Evolutionary conservation across 1,284 basidiomycete species (phyloP).

Genomic region (Cutaneotrichosporon sp.): DNA sequence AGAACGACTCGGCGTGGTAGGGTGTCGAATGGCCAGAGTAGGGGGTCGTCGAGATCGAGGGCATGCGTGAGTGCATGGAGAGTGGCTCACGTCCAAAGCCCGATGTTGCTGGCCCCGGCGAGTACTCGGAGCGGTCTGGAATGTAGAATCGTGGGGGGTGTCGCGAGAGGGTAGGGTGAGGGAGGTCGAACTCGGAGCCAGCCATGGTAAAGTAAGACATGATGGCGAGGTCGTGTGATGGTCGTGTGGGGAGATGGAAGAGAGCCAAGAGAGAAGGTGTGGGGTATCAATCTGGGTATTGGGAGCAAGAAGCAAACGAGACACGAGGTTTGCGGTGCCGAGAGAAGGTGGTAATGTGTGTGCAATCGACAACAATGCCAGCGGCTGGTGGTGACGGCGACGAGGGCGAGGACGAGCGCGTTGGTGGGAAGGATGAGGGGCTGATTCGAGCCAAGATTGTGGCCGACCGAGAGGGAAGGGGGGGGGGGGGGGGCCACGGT

Average conservation of each 20-base stretch:
- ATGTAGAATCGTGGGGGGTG: constrained; percentile 31
- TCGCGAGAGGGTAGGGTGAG: constrained; percentile 26
- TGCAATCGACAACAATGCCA: not conserved
- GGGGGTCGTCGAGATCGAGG: constrained; percentile 6
- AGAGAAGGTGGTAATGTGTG: not conserved
- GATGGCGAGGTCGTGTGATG: not conserved
- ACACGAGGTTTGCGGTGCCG: not conserved
- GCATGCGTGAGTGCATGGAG: constrained; percentile 24
- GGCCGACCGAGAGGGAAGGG: too few relatives aligned
- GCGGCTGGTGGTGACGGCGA: not conserved
- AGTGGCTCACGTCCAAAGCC: constrained; percentile 14
- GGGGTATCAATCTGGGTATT: not conserved
- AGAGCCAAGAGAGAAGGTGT: not conserved
- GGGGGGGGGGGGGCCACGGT: not conserved
- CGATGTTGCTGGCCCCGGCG: constrained; percentile 15
- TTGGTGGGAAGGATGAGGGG: not conserved
- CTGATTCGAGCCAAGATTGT: not conserved
- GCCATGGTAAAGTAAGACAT: constrained; percentile 25
- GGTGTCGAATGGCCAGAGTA: constrained; percentile 22
- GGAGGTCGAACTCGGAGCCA: constrained; percentile 25
- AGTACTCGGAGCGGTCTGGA: constrained; percentile 21
- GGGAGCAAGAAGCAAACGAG: not conserved
- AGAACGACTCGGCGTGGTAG: constrained; percentile 15
- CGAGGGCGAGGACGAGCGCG: not conserved
- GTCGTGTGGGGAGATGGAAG: not conserved